Evolutionary conservation across 108 stramenopile species (phyloP).

Genomic region (Fragilaria crotonensis): DNA sequence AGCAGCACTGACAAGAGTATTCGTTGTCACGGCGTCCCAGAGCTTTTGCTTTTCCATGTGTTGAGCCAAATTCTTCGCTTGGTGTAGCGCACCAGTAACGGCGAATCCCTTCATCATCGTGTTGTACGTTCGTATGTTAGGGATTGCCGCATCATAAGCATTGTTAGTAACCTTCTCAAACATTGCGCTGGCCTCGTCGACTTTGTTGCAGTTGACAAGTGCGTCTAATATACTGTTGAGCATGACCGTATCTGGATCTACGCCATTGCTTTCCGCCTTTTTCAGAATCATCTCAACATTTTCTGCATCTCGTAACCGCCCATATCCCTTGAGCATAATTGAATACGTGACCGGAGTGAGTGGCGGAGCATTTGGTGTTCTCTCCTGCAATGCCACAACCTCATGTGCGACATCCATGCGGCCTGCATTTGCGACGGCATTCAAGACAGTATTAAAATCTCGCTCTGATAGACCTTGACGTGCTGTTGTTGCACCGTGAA

Average conservation of each 20-base stretch:
- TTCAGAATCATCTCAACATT: conserved; percentile 48
- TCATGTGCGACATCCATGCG: conserved; percentile 63
- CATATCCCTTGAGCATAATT: conserved; percentile 73
- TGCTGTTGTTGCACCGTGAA: neutral
- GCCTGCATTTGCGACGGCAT: conserved; percentile 44
- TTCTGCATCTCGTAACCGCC: conserved; percentile 40
- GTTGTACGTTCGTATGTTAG: conserved; percentile 66
- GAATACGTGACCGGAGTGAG: conserved; percentile 68
- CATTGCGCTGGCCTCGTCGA: conserved; percentile 40
- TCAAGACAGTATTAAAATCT: conserved; percentile 73
- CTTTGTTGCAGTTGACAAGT: conserved; percentile 61
- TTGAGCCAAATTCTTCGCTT: conserved; percentile 39
- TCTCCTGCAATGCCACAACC: conserved; percentile 62
- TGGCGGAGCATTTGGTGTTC: conserved; percentile 49
- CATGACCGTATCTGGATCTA: conserved; percentile 53
- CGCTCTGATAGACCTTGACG: conserved; percentile 36
- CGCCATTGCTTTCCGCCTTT: conserved; percentile 41
- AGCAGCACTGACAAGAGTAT: conserved; percentile 72
- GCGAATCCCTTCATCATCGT: conserved; percentile 76
- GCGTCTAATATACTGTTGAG: conserved; percentile 72
- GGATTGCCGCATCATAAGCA: conserved; percentile 14
- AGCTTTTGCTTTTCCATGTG: conserved; percentile 28
- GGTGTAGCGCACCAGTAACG: conserved; percentile 22
- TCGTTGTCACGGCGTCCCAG: conserved; percentile 80
- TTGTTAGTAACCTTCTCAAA: conserved; percentile 39